phyloP scores from a whole-genome alignment of 305 asterid genomes.

The Ilex paraguariensis region DNA sequence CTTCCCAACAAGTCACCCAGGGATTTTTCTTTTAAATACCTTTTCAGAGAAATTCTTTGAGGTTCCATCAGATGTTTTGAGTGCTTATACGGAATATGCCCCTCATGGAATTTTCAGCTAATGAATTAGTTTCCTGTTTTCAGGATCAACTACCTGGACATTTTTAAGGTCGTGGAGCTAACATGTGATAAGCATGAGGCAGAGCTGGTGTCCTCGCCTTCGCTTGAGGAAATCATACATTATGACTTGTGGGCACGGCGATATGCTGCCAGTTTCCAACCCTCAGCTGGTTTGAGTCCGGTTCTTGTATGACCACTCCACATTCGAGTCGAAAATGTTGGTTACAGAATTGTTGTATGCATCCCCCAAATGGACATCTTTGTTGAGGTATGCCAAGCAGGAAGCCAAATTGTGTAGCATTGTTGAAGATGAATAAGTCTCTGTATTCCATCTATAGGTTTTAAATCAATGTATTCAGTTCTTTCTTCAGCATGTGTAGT shows the following conservation, averaged over 20 bases:
- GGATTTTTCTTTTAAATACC: no score
- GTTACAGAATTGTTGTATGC: neutral
- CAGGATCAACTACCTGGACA: slow-evolving; percentile 86
- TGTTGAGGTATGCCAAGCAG: no score
- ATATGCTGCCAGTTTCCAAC: slow-evolving; percentile 60
- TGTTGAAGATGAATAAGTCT: no score
- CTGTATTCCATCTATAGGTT: no score
- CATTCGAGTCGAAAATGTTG: neutral
- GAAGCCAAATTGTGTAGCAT: no score
- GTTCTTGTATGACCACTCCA: slow-evolving; percentile 45
- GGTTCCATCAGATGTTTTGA: no score
- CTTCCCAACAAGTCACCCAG: no score
- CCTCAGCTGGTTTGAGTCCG: slow-evolving; percentile 40
- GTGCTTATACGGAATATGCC: no score
- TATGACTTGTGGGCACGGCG: slow-evolving; percentile 94
- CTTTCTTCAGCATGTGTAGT: no score
- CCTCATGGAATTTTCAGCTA: neutral
- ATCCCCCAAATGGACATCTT: no score
- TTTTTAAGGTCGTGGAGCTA: slow-evolving; percentile 85
- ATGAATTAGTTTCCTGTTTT: slow-evolving; percentile 7
- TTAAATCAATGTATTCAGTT: no score
- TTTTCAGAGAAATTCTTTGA: no score
- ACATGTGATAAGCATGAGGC: slow-evolving; percentile 71
- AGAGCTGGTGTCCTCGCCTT: slow-evolving; percentile 62
- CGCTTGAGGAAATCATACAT: slow-evolving; percentile 84